Percentiles rank a stretch among this genome's conserved stretches.
phyloP scores from a whole-genome alignment of 1,284 basidiomycete species.

The Leucoagaricus sp. region DNA sequence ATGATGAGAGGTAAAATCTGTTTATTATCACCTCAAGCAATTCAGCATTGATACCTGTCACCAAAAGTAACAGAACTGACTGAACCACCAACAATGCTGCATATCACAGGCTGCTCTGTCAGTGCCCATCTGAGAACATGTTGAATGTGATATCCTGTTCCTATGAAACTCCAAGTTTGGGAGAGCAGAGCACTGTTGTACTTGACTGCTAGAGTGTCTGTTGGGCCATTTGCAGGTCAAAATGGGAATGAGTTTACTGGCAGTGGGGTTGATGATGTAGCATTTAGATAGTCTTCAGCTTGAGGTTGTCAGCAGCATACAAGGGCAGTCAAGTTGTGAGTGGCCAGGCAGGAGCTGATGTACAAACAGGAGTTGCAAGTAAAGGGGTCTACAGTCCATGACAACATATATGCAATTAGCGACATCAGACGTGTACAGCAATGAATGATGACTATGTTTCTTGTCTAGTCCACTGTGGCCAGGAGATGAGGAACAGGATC shows the following conservation, averaged over 20 bases:
- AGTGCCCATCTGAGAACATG: conserved; percentile 84
- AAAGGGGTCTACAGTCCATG: conserved; percentile 46
- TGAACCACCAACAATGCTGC: conserved; percentile 89
- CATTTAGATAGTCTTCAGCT: conserved; percentile 69
- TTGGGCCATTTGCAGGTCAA: conserved; percentile 85
- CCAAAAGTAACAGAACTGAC: conserved; percentile 54
- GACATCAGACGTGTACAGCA: conserved; percentile 59
- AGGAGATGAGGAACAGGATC: conserved; percentile 35
- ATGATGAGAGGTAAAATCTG: too few species aligned
- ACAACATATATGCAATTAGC: conserved; percentile 75
- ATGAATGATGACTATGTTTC: conserved; percentile 50
- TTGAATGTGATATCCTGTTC: conserved; percentile 84
- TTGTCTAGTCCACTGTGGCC: conserved; percentile 50
- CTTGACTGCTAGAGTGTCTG: conserved; percentile 75
- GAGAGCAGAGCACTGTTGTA: conserved; percentile 79
- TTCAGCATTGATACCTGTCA: too few species aligned
- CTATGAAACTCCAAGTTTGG: conserved; percentile 78
- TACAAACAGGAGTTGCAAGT: conserved; percentile 62
- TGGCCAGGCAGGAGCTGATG: conserved; percentile 52
- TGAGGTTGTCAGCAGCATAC: conserved; percentile 53
- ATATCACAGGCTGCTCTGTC: conserved; percentile 84
- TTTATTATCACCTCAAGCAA: too few species aligned
- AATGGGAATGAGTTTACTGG: conserved; percentile 84
- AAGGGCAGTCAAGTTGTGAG: conserved; percentile 24
- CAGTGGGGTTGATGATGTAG: conserved; percentile 43